Conservation (phyloP, 1,284 basidiomycete species). For the Ustilago xerochloae region DNA sequence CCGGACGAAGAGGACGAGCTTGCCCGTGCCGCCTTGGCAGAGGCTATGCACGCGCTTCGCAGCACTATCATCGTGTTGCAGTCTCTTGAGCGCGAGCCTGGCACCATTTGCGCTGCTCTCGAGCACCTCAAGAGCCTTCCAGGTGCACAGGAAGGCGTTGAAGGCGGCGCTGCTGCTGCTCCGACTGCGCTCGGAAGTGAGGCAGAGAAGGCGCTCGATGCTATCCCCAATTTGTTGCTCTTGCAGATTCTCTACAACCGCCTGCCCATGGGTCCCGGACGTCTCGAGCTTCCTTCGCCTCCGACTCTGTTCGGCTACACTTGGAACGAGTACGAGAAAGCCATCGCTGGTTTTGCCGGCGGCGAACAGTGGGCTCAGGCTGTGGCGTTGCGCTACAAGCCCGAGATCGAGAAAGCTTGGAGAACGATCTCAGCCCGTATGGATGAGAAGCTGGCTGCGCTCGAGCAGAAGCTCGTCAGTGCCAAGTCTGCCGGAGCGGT, state of each 20-base stretch:
- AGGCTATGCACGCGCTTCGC: slow-evolving; percentile 63
- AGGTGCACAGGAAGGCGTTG: neutral
- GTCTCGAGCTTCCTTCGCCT: slow-evolving; percentile 54
- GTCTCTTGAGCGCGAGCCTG: slow-evolving; percentile 56
- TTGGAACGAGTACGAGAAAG: slow-evolving; percentile 63
- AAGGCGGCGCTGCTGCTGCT: neutral
- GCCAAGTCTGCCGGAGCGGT: slow-evolving; percentile 17
- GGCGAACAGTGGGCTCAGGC: slow-evolving; percentile 61
- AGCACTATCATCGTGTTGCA: slow-evolving; percentile 60
- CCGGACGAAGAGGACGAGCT: slow-evolving; percentile 64
- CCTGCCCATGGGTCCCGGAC: slow-evolving; percentile 46
- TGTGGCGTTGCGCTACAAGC: slow-evolving; percentile 51
- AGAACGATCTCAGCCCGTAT: slow-evolving; percentile 12
- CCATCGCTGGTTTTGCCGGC: slow-evolving; percentile 60
- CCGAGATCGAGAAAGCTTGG: slow-evolving; percentile 52
- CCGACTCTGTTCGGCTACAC: slow-evolving; percentile 58
- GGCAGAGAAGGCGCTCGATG: slow-evolving; percentile 52
- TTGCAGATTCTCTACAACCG: slow-evolving; percentile 63
- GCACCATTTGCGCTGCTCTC: slow-evolving; percentile 39
- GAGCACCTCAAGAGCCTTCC: slow-evolving; percentile 35
- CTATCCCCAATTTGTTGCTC: slow-evolving; percentile 61
- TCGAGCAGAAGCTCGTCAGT: slow-evolving; percentile 14
- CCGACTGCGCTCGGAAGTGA: slow-evolving; percentile 31
- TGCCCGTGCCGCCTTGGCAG: slow-evolving; percentile 61
- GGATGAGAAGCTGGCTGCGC: slow-evolving; percentile 24